phyloP scores from a whole-genome alignment of 164 flowering plant species.

The Magnolia officinalis region DNA sequence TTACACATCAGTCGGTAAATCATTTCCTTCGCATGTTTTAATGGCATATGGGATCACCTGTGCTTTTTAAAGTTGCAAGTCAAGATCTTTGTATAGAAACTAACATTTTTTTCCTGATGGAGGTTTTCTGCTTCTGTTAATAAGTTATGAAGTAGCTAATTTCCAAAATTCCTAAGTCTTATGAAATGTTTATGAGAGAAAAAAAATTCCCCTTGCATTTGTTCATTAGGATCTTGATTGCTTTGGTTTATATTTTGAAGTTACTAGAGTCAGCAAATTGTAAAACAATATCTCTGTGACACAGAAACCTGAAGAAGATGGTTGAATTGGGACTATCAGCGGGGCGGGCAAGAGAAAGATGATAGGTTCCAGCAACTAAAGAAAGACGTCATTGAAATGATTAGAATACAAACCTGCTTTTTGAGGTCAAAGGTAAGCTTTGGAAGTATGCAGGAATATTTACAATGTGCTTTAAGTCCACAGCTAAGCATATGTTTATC shows the following conservation, averaged over 20 bases:
- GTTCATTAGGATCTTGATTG: background rate
- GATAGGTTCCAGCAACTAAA: constrained; percentile 70
- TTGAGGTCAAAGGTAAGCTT: constrained; percentile 55
- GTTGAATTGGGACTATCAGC: constrained; percentile 61
- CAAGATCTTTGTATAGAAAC: too few species aligned
- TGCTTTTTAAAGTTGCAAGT: too few species aligned
- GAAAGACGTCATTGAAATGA: constrained; percentile 80
- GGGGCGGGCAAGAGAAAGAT: constrained; percentile 78
- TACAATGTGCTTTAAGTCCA: background rate
- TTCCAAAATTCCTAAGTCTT: background rate
- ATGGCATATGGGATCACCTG: too few species aligned
- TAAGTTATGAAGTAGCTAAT: too few species aligned
- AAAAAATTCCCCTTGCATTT: background rate
- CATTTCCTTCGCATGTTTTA: too few species aligned
- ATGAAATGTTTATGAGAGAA: background rate
- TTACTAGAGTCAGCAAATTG: background rate
- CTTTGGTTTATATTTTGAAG: background rate
- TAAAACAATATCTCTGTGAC: constrained; percentile 15
- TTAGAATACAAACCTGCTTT: constrained; percentile 38
- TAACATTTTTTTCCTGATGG: background rate
- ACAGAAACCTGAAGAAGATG: constrained; percentile 87
- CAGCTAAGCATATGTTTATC: background rate
- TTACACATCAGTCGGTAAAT: too few species aligned
- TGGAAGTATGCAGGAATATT: background rate
- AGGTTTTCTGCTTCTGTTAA: background rate